Evolutionary conservation across 495 filamentous ascomycete species (phyloP).

Genomic region (Penicillium riverlandense): DNA sequence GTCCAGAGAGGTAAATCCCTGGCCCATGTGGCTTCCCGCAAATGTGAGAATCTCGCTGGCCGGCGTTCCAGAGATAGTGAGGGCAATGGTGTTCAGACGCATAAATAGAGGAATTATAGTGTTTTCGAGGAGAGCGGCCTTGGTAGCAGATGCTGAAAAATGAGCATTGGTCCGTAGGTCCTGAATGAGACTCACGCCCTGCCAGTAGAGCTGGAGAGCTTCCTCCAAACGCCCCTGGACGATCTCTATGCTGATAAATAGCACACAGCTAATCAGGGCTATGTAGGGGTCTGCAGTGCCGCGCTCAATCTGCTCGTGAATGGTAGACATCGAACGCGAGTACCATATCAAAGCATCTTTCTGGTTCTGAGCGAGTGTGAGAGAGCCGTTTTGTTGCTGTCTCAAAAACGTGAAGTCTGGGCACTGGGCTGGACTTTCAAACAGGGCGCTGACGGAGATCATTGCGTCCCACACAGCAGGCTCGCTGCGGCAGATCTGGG

Average conservation of each 20-base stretch:
- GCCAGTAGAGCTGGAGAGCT: constrained; percentile 15
- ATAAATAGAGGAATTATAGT: constrained; percentile 18
- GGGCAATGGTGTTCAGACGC: constrained; percentile 12
- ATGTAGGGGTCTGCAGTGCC: constrained; percentile 20
- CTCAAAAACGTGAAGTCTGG: constrained; percentile 11
- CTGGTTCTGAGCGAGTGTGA: constrained; percentile 6
- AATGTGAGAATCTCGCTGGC: constrained; percentile 6
- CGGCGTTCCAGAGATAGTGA: constrained; percentile 13
- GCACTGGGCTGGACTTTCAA: constrained; percentile 24
- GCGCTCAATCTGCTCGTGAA: constrained; percentile 25
- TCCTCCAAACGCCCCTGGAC: constrained; percentile 36
- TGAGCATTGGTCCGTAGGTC: constrained; percentile 10
- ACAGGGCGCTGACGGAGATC: constrained; percentile 42
- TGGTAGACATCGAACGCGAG: constrained; percentile 24
- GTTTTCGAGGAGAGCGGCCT: constrained; percentile 12
- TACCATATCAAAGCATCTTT: constrained; percentile 25
- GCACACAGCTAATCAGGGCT: constrained; percentile 43
- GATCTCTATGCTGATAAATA: constrained; percentile 48
- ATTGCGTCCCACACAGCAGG: constrained; percentile 52
- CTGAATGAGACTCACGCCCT: constrained; percentile 16
- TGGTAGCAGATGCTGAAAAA: constrained; percentile 2
- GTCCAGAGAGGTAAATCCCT: constrained; percentile 7
- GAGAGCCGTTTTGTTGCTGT: not conserved
- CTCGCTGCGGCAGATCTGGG: constrained; percentile 47
- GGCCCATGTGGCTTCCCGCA: not conserved